Base-by-base conservation (phyloP, 192 early-diverging fungal genomes). In the Linderina pennispora region DNA sequence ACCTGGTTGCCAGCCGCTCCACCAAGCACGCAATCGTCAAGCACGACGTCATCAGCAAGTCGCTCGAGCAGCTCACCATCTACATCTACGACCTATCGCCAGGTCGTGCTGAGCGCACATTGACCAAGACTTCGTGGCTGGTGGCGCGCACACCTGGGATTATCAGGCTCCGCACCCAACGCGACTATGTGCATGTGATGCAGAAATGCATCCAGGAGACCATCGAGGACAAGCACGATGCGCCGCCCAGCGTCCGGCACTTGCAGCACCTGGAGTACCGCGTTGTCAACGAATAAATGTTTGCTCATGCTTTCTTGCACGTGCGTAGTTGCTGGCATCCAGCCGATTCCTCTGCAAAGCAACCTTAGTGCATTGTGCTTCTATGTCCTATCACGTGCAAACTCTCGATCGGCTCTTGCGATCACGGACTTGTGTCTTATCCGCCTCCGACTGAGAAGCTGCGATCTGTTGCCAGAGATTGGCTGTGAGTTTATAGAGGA, bases 1-100 rank as follows among this genome's bases (percentile, higher is more conserved):
- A 69, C 44, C 57, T 53, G 17, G 14, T 69, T 45, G 62, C 58
- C 26, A 48, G 58, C 19, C 48, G 33, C 45, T 9, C 65, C 23
- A 11, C 46, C 52, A 33, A 60, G 54, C 18, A 56, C 60, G 24
- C 13, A 45, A 1, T 21, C 24, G 14, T 23, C 19, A 5, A 23
- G 37, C 8, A 36, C 15, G 19, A 10, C 10, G 23, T 34, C 20
- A 19, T 69, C 8, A 62, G 58, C 23, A 17, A 24, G 1, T 36
- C 48, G 2, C 23, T 61, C 15, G 50, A 53, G 40, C 23, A 42
- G 14, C 31, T 62, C 9, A 16, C 22, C 1, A 33, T 69, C 0
- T 25, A 48, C 18, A 21, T 61, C 18, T 8, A 44, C 14, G 45
- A 46, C 19, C 36, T 43, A 45, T 38, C 48, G 17, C 23, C 32